These are phyloP conservation scores for Acanthamoeba sp. DNA, from an alignment of 208 protist species.

Conservation along the genomic window DNA sequence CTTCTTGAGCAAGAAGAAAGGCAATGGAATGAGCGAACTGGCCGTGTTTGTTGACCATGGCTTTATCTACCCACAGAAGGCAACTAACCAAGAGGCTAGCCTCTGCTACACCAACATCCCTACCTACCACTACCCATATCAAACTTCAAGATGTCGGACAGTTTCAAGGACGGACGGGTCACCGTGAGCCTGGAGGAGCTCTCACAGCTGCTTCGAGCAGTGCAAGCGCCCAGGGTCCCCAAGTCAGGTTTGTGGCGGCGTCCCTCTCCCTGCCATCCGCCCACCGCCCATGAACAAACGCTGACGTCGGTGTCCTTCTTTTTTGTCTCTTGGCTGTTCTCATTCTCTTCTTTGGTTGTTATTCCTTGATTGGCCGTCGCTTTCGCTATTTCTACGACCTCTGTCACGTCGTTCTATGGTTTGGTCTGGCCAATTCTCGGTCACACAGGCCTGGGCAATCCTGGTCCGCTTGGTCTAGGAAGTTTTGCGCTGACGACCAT, in stretches of 20 bases:
- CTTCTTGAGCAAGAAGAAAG: no score
- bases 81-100: no score
- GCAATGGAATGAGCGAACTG: no score
- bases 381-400: slow-evolving; percentile 49
- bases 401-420: no score
- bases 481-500: slow-evolving; percentile 51
- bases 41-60: no score
- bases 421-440: neutral
- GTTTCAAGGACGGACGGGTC: neutral
- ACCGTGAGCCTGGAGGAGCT: slow-evolving; percentile 33
- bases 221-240: neutral
- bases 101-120: no score
- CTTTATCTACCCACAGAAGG: no score
- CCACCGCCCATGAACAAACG: no score
- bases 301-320: neutral
- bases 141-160: neutral
- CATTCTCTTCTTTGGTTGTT: neutral
- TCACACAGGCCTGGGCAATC: slow-evolving; percentile 28
- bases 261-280: no score
- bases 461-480: slow-evolving; percentile 51
- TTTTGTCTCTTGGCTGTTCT: neutral
- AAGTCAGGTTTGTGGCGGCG: neutral
- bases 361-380: no score
- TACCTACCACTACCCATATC: no score
- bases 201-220: slow-evolving; percentile 2